Conservation (phyloP, 1,139 yeast species). For the Trichomonascaceae sp. region DNA sequence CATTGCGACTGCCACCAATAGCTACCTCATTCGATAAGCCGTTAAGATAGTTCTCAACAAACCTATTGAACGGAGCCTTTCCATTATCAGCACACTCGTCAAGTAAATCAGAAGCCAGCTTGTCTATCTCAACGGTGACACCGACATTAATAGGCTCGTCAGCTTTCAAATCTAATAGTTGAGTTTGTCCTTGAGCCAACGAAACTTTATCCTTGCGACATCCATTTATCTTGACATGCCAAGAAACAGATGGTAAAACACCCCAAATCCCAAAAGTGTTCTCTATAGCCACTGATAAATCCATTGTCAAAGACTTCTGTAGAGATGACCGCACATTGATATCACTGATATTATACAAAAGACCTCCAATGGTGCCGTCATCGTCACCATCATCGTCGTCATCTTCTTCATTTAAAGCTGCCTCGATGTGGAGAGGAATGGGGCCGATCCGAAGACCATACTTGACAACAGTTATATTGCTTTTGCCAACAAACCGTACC, state of each 20-base stretch:
- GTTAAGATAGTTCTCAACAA: slow-evolving; percentile 19
- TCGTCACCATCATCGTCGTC: slow-evolving; percentile 20
- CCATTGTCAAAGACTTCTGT: not conserved
- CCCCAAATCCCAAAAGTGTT: slow-evolving; percentile 4
- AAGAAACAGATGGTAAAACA: slow-evolving; percentile 19
- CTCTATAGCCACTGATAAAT: slow-evolving; percentile 3
- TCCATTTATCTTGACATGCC: slow-evolving; percentile 24
- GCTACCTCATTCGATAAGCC: slow-evolving; percentile 17
- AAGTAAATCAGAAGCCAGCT: slow-evolving; percentile 16
- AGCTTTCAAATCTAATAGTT: slow-evolving; percentile 18
- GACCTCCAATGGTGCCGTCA: slow-evolving; percentile 10
- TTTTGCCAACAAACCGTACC: slow-evolving; percentile 17
- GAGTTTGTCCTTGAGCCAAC: slow-evolving; percentile 19
- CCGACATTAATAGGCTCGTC: slow-evolving; percentile 13
- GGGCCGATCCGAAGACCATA: slow-evolving; percentile 19
- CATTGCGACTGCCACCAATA: slow-evolving; percentile 14
- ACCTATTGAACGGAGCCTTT: slow-evolving; percentile 21
- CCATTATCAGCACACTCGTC: slow-evolving; percentile 18
- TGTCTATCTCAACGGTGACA: slow-evolving; percentile 15
- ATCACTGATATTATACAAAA: slow-evolving; percentile 3
- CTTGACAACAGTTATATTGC: slow-evolving; percentile 18
- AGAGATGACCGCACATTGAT: not conserved
- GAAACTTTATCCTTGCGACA: slow-evolving; percentile 16
- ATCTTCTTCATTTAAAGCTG: slow-evolving; percentile 16
- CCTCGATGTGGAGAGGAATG: slow-evolving; percentile 18